phyloP scores from a whole-genome alignment of 768 basidiomycete species.

The Coprinellus micaceus region DNA sequence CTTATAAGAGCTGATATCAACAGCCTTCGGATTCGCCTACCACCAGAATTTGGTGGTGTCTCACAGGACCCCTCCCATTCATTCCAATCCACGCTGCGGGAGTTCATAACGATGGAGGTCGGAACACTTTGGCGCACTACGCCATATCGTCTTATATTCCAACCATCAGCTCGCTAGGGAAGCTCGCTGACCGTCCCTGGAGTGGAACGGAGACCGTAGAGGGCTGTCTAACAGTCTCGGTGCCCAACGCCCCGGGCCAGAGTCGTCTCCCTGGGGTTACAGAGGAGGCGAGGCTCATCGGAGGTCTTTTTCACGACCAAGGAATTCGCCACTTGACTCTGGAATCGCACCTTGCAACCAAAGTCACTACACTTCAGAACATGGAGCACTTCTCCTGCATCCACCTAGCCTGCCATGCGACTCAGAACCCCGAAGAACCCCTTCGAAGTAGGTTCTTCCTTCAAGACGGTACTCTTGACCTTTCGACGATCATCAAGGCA shows the following conservation, averaged over 20 bases:
- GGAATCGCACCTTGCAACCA: too few relatives aligned
- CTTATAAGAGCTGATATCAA: background rate
- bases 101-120: slow-evolving; percentile 16
- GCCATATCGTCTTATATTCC: slow-evolving; percentile 20
- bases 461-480: slow-evolving; percentile 5
- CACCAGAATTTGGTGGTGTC: slow-evolving; percentile 23
- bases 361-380: too few relatives aligned
- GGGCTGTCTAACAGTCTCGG: background rate
- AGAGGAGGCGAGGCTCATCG: slow-evolving; percentile 8
- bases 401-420: slow-evolving; percentile 16
- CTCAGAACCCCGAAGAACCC: slow-evolving; percentile 7
- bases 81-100: slow-evolving; percentile 38
- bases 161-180: slow-evolving; percentile 9
- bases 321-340: too few relatives aligned
- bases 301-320: too few relatives aligned
- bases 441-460: slow-evolving; percentile 13
- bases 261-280: slow-evolving; percentile 5
- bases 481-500: slow-evolving; percentile 9
- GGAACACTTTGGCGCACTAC: slow-evolving; percentile 8
- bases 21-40: background rate
- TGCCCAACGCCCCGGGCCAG: background rate
- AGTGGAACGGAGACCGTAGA: too few relatives aligned
- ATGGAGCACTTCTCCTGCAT: slow-evolving; percentile 11
- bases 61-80: slow-evolving; percentile 27
- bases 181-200: background rate